Percentiles rank a stretch among this genome's conserved stretches.
phyloP scores from a whole-genome alignment of 441 rosid genomes.

The Gossypium lobatum region DNA sequence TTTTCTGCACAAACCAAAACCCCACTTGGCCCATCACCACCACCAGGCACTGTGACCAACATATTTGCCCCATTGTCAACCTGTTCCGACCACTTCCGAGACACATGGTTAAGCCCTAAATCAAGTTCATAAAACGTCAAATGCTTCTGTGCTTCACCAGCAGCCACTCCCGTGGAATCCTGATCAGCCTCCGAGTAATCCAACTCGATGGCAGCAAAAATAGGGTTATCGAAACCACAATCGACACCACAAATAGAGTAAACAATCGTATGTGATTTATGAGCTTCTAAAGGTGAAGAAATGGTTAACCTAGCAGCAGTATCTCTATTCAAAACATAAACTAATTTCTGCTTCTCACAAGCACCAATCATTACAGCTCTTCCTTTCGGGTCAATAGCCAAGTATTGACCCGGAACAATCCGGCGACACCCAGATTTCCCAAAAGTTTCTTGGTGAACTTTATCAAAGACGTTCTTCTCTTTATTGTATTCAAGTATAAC shows the following conservation, averaged over 20 bases:
- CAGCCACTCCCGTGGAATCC: conserved; percentile 82
- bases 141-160: conserved; percentile 89
- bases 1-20: conserved; percentile 92
- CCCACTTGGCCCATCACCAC: conserved; percentile 95
- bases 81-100: conserved; percentile 90
- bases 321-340: conserved; percentile 88
- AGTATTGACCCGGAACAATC: conserved; percentile 90
- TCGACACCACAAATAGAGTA: conserved; percentile 87
- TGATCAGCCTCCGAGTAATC: conserved; percentile 94
- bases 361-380: conserved; percentile 94
- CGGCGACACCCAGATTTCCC: conserved; percentile 95
- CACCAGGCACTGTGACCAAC: conserved; percentile 96
- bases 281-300: conserved; percentile 95
- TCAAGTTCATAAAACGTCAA: conserved; percentile 92
- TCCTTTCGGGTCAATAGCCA: conserved; percentile 91
- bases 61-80: conserved; percentile 90
- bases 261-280: conserved; percentile 79
- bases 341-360: conserved; percentile 93
- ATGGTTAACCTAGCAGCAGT: conserved; percentile 87
- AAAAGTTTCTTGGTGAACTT: conserved; percentile 86
- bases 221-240: conserved; percentile 92
- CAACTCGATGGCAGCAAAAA: conserved; percentile 88
- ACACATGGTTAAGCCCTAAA: conserved; percentile 91
- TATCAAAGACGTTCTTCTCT: conserved; percentile 79
- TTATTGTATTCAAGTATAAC: conserved; percentile 84